Evolutionary conservation across 257 asterid genomes (phyloP).

Genomic region (Lithospermum erythrorhizon): DNA sequence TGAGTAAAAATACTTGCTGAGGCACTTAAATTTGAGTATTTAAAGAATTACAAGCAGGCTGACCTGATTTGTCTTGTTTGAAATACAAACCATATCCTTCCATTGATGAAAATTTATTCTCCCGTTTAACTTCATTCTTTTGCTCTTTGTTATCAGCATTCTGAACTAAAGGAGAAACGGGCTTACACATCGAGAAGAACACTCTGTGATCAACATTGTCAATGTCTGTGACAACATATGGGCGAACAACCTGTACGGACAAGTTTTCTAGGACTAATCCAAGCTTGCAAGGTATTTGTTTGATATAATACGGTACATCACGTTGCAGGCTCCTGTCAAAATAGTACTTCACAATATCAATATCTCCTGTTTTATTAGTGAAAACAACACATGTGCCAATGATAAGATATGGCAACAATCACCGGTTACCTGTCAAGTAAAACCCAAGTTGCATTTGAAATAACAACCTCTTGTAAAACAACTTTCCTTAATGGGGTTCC

Average conservation of each 20-base stretch:
- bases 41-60: background rate
- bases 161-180: constrained; percentile 31
- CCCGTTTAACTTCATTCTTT: constrained; percentile 19
- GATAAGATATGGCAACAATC: too few species aligned
- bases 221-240: constrained; percentile 22
- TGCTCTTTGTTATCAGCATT: constrained; percentile 29
- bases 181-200: constrained; percentile 41
- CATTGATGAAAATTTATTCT: constrained; percentile 20
- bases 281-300: constrained; percentile 58
- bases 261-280: constrained; percentile 53
- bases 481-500: constrained; percentile 52
- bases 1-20: too few species aligned
- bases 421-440: constrained; percentile 48
- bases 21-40: background rate
- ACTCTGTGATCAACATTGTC: constrained; percentile 31
- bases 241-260: constrained; percentile 28
- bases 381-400: too few species aligned
- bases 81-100: constrained; percentile 23
- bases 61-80: constrained; percentile 47
- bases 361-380: too few species aligned
- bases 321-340: constrained; percentile 52
- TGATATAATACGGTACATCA: constrained; percentile 52
- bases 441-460: constrained; percentile 46
- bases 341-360: background rate
- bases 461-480: constrained; percentile 41